Base-by-base conservation (phyloP, 2,329 filamentous ascomycete genomes). In the Talaromyces sp. region DNA sequence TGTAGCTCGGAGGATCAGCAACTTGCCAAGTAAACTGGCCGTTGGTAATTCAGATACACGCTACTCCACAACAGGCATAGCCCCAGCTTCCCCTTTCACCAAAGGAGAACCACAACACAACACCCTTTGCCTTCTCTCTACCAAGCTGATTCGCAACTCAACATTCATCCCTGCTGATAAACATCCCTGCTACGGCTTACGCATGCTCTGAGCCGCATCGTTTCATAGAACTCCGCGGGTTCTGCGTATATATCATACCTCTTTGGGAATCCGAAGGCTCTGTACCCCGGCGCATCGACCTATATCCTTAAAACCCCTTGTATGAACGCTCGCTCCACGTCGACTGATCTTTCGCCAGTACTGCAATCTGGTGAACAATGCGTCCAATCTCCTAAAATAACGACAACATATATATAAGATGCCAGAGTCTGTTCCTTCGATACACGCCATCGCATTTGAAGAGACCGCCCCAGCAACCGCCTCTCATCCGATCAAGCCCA, bases 401-500 rank as follows among this genome's bases (percentile, higher is more conserved):
- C 39, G 60, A 43, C 22, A 27, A 62, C 27, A 35, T 11, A 39
- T 43, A 62, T 54, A 54, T 66, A 68, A 66, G 19, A 72, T 72
- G 68, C 68, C 73, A 63, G 72, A 73, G 64, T 69, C 72, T 62
- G 64, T 66, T 52, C 66, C 73, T 64, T 68, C 68, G 4, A 66
- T 74, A 57, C 69, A 69, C 52, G 68, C 71, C 52, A 63, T 72
- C 59, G 70, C 71, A 62, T 71, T 69, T 61, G 73, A 75, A 58
- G 69, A 75, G 52, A 71, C 70, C n/a, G 62, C 70, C 41, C 70
- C 73, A 57, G 68, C 75, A 50, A 71, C 70, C 16, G 64, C 70
- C 41, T 70, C 73, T 62, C 41, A 70, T 50, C 65, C 73, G 43
- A 70, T 69, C 62, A 71, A 72, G 66, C 73, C 74, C 49, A 67